A percentile compares a stretch with the other conserved stretches of the same genome.
phyloP scores from a whole-genome alignment of 2,329 filamentous ascomycete genomes.

The Phyllosticta citriasiana region DNA sequence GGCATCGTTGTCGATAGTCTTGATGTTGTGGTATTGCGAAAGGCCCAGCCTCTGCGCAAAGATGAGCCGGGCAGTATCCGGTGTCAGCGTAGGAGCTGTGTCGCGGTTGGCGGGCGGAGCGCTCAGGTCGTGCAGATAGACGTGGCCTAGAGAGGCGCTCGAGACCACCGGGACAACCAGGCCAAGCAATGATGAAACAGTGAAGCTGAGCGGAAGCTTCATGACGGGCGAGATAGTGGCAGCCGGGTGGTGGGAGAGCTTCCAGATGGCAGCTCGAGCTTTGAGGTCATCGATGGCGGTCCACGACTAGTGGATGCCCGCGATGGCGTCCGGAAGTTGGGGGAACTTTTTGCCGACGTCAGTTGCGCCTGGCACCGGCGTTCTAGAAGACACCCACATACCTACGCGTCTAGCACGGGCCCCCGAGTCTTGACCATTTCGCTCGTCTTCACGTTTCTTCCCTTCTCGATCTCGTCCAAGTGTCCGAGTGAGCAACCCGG shows the following conservation, averaged over 20 bases:
- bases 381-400: too few relatives aligned
- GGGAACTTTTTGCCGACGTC: slow-evolving; percentile 4
- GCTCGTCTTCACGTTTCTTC: not conserved
- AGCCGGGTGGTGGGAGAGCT: not conserved
- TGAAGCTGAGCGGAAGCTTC: slow-evolving; percentile 33
- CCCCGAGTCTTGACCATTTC: not conserved
- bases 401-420: not conserved
- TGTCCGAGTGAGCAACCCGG: not conserved
- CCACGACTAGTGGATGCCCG: not conserved
- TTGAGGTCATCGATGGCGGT: not conserved
- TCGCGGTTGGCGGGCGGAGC: slow-evolving; percentile 18
- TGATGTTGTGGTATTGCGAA: slow-evolving; percentile 37
- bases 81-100: slow-evolving; percentile 20
- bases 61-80: slow-evolving; percentile 39
- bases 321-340: not conserved
- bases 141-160: not conserved
- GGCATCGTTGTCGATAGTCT: slow-evolving; percentile 29
- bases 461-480: not conserved
- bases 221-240: slow-evolving; percentile 24
- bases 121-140: slow-evolving; percentile 7
- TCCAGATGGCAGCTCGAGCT: not conserved
- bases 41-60: slow-evolving; percentile 42
- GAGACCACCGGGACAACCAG: slow-evolving; percentile 17
- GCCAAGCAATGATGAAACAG: slow-evolving; percentile 32
- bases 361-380: too few relatives aligned